These are phyloP conservation scores for Eragrostis tef DNA, from an alignment of 202 grass and related monocot genomes.

Conservation along the genomic window DNA sequence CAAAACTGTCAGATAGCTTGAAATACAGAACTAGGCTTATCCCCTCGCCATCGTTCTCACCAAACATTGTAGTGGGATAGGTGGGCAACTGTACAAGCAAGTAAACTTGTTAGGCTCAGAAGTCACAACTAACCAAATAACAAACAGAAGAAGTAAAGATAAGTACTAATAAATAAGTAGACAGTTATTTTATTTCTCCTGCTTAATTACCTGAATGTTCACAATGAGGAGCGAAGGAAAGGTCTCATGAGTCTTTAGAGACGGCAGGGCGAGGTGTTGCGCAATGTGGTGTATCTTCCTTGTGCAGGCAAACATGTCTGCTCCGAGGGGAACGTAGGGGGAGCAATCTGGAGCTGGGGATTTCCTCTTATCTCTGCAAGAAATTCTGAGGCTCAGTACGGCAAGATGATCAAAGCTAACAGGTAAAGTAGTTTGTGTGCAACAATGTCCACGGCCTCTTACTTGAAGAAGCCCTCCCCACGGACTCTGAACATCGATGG, in stretches of 20 bases:
- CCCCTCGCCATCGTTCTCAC: conserved; percentile 82
- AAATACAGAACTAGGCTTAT: conserved; percentile 87
- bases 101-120: conserved; percentile 36
- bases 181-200: not conserved
- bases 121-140: conserved; percentile 24
- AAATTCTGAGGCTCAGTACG: conserved; percentile 27
- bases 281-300: conserved; percentile 85
- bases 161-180: not conserved
- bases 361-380: conserved; percentile 88
- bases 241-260: conserved; percentile 62
- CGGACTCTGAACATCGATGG: conserved; percentile 81
- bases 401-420: not conserved
- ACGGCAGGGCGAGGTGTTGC: conserved; percentile 72
- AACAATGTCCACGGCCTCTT: conserved; percentile 2
- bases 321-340: conserved; percentile 77
- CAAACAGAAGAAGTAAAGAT: not conserved
- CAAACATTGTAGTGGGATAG: conserved; percentile 79
- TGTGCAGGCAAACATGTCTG: conserved; percentile 72
- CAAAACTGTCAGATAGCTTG: conserved; percentile 79
- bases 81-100: conserved; percentile 64
- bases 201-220: conserved; percentile 81
- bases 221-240: conserved; percentile 83
- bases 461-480: conserved; percentile 85
- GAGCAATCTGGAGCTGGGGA: conserved; percentile 57
- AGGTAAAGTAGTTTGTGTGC: too few relatives aligned